phyloP scores from a whole-genome alignment of 352 stramenopile species.

The Phytopythium helicoides region DNA sequence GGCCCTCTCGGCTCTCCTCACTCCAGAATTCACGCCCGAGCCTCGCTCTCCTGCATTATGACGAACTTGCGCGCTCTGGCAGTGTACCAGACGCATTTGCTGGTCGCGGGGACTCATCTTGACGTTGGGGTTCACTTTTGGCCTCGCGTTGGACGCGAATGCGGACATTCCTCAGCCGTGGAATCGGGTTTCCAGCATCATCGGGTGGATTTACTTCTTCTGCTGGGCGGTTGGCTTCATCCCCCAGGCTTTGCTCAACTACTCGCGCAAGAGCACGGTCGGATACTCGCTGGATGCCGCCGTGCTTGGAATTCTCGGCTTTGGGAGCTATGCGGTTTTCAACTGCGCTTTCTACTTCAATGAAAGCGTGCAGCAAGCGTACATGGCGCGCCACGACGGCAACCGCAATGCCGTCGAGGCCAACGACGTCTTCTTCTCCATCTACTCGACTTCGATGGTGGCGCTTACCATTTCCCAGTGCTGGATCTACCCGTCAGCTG shows the following conservation, averaged over 20 bases:
- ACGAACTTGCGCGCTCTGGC: too few species aligned
- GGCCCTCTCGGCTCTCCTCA: too few species aligned
- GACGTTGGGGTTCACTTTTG: slow-evolving; percentile 30
- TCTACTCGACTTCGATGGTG: slow-evolving; percentile 87
- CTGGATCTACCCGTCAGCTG: slow-evolving; percentile 67
- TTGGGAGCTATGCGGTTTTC: slow-evolving; percentile 89
- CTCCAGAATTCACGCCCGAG: too few species aligned
- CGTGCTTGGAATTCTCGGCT: slow-evolving; percentile 89
- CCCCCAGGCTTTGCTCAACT: slow-evolving; percentile 91
- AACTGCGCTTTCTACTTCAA: slow-evolving; percentile 88
- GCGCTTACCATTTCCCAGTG: slow-evolving; percentile 86
- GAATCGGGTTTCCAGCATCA: slow-evolving; percentile 62
- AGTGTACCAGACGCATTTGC: slow-evolving; percentile 3
- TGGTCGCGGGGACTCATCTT: slow-evolving; percentile 29
- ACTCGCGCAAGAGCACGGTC: slow-evolving; percentile 68
- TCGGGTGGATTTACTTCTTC: slow-evolving; percentile 84
- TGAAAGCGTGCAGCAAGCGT: slow-evolving; percentile 70
- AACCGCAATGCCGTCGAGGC: slow-evolving; percentile 65
- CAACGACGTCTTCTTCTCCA: slow-evolving; percentile 91
- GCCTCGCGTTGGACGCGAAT: slow-evolving; percentile 42
- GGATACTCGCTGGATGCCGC: slow-evolving; percentile 90
- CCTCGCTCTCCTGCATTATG: too few species aligned
- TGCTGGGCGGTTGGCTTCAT: slow-evolving; percentile 80
- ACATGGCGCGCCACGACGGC: slow-evolving; percentile 59
- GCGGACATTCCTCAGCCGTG: slow-evolving; percentile 55